Base-by-base conservation (phyloP, 306 rosid genomes). In the Datisca glomerata region DNA sequence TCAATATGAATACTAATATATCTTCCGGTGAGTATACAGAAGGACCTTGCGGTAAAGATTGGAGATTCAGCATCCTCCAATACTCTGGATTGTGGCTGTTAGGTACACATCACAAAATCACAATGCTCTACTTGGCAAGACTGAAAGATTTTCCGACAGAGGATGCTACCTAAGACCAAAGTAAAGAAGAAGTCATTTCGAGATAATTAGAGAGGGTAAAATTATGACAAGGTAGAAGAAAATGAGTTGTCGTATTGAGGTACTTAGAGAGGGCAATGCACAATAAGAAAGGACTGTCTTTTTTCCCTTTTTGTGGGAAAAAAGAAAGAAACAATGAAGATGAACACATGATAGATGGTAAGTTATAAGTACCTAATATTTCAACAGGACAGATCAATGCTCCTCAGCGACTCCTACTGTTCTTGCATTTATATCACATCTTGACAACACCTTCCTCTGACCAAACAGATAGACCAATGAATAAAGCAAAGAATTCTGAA, bases 381-480 rank as follows among this genome's bases (percentile, higher is more conserved):
- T 86, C 79, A 68, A 51, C 74, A 74, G 16, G 93, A 66, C 51
- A 74, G 57, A 61, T 67, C 69, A 12, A 45, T 24, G 80, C 65
- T 52, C 54, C 56, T 65, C 49, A 18, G 72, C 24, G 22, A 60
- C 63, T 55, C 56, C 75, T 45, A 8, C 56, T n/a, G 70, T 57
- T 52, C 56, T 58, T 25, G 53, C 44, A 41, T 47, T 56, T 36
- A 34, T 64, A 46, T 75, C 86, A 45, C 68, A 66, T 21, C 80
- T 65, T 45, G 85, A 77, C 71, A 78, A 32, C 47, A 51, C 72
- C 34, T 57, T 58, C 65, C 57, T 68, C 96, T 78, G 76, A 63
- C 64, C 42, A 51, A 49, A 14, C 51, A 61, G 63, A 58, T 51
- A 27, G 35, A 38, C 7, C 22, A 38, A 48, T 60, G 38, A 58